phyloP scores from a whole-genome alignment of 306 rosid genomes.

The Fagus crenata region DNA sequence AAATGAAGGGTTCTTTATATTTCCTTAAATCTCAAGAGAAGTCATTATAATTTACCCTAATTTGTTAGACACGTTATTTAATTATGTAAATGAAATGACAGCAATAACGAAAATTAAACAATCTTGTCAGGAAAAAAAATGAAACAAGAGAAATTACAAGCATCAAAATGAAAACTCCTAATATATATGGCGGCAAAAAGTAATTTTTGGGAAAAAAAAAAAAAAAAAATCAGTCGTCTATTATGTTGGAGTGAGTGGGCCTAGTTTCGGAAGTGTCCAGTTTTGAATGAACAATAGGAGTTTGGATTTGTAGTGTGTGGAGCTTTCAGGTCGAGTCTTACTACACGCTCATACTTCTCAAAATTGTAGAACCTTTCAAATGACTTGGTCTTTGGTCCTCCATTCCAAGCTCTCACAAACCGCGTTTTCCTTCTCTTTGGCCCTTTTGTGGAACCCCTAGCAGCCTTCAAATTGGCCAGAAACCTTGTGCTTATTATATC shows the following conservation, averaged over 20 bases:
- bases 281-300: background rate
- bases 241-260: background rate
- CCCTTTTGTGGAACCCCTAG: background rate
- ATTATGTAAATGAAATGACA: too few relatives aligned
- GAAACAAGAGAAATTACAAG: too few relatives aligned
- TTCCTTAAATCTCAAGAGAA: too few relatives aligned
- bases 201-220: too few relatives aligned
- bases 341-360: background rate
- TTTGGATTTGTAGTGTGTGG: background rate
- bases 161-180: too few relatives aligned
- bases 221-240: too few relatives aligned
- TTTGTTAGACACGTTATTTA: too few relatives aligned
- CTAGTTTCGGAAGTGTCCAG: background rate
- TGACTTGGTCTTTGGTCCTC: conserved; percentile 51
- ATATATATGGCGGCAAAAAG: too few relatives aligned
- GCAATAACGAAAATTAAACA: too few relatives aligned
- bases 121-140: too few relatives aligned
- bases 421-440: conserved; percentile 24
- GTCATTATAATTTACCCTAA: too few relatives aligned
- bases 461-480: conserved; percentile 20
- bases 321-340: background rate
- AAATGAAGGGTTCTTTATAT: too few relatives aligned
- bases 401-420: conserved; percentile 10
- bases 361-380: conserved; percentile 6
- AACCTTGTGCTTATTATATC: background rate